phyloP scores from a whole-genome alignment of 345 rosid genomes.

The Xanthoceras sorbifolium region DNA sequence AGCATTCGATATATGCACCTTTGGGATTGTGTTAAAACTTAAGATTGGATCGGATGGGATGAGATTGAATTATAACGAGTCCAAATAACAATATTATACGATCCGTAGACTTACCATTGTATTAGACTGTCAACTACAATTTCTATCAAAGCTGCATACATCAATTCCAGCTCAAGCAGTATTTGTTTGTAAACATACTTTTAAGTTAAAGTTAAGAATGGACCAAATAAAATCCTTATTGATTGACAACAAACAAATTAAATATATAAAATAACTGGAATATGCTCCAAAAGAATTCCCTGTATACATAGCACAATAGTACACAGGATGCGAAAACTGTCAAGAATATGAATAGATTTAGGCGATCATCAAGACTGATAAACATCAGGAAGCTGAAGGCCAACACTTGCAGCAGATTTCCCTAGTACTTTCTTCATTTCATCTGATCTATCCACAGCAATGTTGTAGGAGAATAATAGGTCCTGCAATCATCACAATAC shows the following conservation, averaged over 20 bases:
- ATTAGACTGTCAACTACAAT: neutral
- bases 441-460: constrained; percentile 80
- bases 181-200: neutral
- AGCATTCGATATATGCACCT: too few relatives aligned
- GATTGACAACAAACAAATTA: neutral
- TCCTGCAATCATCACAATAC: constrained; percentile 49
- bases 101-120: too few relatives aligned
- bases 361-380: constrained; percentile 57
- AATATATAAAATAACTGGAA: neutral
- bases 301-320: neutral
- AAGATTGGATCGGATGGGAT: too few relatives aligned
- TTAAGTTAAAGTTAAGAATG: constrained; percentile 31
- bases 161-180: neutral
- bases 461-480: constrained; percentile 79
- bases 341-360: neutral
- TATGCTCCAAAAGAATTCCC: neutral
- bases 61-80: neutral
- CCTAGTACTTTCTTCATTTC: constrained; percentile 73
- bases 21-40: too few relatives aligned
- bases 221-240: neutral
- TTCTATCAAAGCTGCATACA: neutral
- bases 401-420: constrained; percentile 92
- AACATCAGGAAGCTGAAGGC: constrained; percentile 84
- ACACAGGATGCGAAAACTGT: neutral
- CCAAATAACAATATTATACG: too few relatives aligned